These are phyloP conservation scores for Apodospora peruviana DNA, from an alignment of 495 filamentous ascomycete species.

Conservation along the genomic window DNA sequence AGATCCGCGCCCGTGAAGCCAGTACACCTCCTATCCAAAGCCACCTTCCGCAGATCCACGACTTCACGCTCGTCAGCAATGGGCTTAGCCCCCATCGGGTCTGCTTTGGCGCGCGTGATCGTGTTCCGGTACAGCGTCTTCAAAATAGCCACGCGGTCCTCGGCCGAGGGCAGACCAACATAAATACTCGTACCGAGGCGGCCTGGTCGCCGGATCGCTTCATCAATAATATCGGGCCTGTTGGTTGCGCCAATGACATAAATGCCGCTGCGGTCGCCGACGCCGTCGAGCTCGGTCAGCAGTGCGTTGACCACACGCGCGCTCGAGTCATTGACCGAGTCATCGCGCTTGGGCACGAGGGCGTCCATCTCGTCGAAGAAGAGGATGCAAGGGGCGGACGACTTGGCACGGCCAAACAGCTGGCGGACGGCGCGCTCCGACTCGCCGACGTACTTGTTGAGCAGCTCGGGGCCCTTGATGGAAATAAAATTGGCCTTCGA, in stretches of 20 bases:
- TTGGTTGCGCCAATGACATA: slow-evolving; percentile 96
- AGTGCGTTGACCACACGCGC: slow-evolving; percentile 92
- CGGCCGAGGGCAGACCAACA: slow-evolving; percentile 75
- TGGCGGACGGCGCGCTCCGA: slow-evolving; percentile 89
- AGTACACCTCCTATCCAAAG: slow-evolving; percentile 61
- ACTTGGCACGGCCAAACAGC: slow-evolving; percentile 83
- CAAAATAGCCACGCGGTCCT: slow-evolving; percentile 82
- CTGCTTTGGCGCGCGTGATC: slow-evolving; percentile 30
- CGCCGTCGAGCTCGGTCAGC: slow-evolving; percentile 91
- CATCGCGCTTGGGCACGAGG: slow-evolving; percentile 78
- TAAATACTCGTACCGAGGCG: slow-evolving; percentile 85
- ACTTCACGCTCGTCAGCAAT: slow-evolving; percentile 22
- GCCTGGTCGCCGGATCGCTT: slow-evolving; percentile 89
- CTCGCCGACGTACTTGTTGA: slow-evolving; percentile 96
- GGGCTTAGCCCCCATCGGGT: slow-evolving; percentile 15
- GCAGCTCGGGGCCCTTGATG: slow-evolving; percentile 89
- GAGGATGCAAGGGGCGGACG: slow-evolving; percentile 83
- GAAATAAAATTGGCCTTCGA: slow-evolving; percentile 96
- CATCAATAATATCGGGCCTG: slow-evolving; percentile 91
- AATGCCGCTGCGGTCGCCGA: slow-evolving; percentile 75
- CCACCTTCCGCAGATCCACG: slow-evolving; percentile 52
- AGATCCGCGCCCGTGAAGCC: slow-evolving; percentile 90
- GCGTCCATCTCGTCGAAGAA: slow-evolving; percentile 99
- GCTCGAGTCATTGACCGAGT: slow-evolving; percentile 73
- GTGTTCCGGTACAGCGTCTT: slow-evolving; percentile 68